A percentile compares a stretch with the other conserved stretches of the same genome.
These are phyloP conservation scores for Endoconidiophora laricicola DNA, from an alignment of 2,329 filamentous ascomycete genomes.

Conservation along the genomic window DNA sequence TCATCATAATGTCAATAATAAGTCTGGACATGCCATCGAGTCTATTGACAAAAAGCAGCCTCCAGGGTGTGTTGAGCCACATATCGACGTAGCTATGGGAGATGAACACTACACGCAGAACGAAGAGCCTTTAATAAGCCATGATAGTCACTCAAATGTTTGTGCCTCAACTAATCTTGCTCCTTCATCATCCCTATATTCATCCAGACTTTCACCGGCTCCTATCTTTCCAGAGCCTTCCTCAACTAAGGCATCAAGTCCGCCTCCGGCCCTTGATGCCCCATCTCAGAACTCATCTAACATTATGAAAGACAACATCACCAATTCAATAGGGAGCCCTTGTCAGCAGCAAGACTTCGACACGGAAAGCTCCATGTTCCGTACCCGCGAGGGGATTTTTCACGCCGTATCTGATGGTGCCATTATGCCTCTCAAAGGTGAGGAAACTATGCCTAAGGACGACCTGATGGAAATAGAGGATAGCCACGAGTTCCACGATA, in stretches of 20 bases:
- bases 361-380: slow-evolving; percentile 33
- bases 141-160: too few relatives aligned
- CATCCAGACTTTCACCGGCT: not conserved
- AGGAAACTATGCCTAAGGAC: slow-evolving; percentile 12
- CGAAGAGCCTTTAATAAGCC: too few relatives aligned
- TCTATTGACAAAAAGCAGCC: too few relatives aligned
- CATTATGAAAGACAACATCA: not conserved
- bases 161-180: too few relatives aligned
- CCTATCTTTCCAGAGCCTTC: slow-evolving; percentile 2
- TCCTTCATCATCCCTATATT: not conserved
- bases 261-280: not conserved
- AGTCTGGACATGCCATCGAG: too few relatives aligned
- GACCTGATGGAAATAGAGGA: slow-evolving; percentile 16
- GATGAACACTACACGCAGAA: too few relatives aligned
- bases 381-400: slow-evolving; percentile 46
- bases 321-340: too few relatives aligned
- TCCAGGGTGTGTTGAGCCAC: too few relatives aligned
- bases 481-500: slow-evolving; percentile 16
- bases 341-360: too few relatives aligned
- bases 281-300: slow-evolving; percentile 13
- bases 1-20: too few relatives aligned
- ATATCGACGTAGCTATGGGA: too few relatives aligned
- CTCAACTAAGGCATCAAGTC: slow-evolving; percentile 3
- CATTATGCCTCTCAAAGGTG: slow-evolving; percentile 26
- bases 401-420: slow-evolving; percentile 41